Conservation (phyloP, 768 basidiomycete species). For the Leccinum olivaceopallidum region DNA sequence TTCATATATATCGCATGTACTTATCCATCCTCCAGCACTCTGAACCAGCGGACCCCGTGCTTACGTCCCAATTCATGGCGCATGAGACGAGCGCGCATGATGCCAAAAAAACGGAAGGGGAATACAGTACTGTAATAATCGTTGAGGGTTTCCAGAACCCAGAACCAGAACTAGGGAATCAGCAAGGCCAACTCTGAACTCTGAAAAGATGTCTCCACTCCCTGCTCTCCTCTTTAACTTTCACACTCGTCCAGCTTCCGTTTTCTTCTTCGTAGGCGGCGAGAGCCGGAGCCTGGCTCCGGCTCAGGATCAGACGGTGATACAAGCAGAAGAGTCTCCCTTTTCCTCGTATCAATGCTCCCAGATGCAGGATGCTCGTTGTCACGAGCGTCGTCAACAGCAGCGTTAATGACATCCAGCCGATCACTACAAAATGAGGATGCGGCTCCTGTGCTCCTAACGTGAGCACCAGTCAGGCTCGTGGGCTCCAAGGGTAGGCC, state of each 20-base stretch:
- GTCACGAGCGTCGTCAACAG: background rate
- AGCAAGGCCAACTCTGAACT: slow-evolving; percentile 1
- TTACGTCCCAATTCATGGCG: background rate
- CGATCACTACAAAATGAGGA: background rate
- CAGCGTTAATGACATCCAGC: background rate
- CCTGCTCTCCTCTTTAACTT: background rate
- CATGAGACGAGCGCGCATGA: background rate
- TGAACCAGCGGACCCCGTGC: background rate
- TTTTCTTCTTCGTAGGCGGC: slow-evolving; percentile 18
- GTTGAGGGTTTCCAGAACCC: background rate
- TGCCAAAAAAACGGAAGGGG: background rate
- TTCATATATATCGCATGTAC: background rate
- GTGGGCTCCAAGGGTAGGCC: background rate
- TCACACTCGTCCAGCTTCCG: slow-evolving; percentile 22
- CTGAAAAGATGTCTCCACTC: background rate
- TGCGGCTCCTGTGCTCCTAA: background rate
- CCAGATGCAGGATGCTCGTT: background rate
- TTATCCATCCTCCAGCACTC: background rate
- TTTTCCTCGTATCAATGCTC: background rate
- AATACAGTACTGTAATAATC: background rate
- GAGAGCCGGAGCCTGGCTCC: background rate
- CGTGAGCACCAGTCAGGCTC: background rate
- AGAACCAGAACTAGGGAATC: background rate
- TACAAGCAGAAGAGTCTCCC: background rate
- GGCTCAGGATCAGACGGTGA: background rate